Percentiles rank a stretch among this genome's conserved stretches.
These are phyloP conservation scores for Solanum chmielewskii DNA, from an alignment of 257 asterid species.

Conservation along the genomic window DNA sequence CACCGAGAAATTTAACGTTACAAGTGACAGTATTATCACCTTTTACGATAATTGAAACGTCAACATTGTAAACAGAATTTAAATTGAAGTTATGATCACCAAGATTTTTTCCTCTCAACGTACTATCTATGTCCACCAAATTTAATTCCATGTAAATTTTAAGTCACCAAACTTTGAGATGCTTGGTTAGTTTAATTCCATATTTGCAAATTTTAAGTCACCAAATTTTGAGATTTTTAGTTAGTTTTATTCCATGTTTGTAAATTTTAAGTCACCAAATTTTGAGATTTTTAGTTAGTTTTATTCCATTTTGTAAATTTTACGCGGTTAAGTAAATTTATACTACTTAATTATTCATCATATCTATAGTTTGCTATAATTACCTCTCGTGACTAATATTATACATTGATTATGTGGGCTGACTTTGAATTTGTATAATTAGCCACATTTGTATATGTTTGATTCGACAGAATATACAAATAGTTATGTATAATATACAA, in stretches of 20 bases:
- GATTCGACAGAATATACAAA: too few species aligned
- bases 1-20: background rate
- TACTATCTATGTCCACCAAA: background rate
- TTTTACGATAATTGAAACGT: background rate
- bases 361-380: too few species aligned
- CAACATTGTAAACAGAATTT: background rate
- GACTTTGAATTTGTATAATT: too few species aligned
- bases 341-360: too few species aligned
- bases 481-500: too few species aligned
- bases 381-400: too few species aligned
- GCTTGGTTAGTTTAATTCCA: background rate
- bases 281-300: background rate
- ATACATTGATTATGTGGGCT: too few species aligned
- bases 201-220: background rate
- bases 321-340: too few species aligned
- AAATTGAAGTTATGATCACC: background rate
- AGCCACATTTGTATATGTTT: too few species aligned
- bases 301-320: background rate
- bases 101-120: background rate
- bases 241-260: too few species aligned
- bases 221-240: background rate
- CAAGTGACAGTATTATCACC: background rate
- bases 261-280: too few species aligned
- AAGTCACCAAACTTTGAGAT: background rate
- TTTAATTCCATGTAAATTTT: too few species aligned